phyloP scores from a whole-genome alignment of 768 basidiomycete species.

The Lactarius trivialis region DNA sequence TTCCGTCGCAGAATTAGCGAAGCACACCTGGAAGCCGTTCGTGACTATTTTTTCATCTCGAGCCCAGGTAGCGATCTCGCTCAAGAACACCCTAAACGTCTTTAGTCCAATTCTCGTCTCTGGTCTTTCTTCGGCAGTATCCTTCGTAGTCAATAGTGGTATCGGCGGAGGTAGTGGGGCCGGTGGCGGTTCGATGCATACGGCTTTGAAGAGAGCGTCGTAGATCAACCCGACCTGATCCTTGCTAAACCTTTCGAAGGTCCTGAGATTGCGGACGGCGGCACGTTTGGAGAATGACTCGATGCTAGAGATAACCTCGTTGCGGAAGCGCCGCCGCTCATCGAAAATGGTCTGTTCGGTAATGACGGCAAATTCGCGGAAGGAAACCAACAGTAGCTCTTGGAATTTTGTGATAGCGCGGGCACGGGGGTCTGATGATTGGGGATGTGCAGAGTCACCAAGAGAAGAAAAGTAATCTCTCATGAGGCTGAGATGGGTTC shows the following conservation, averaged over 20 bases:
- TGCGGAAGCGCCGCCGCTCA: slow-evolving; percentile 80
- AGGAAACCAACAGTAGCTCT: slow-evolving; percentile 91
- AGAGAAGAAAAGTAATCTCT: slow-evolving; percentile 91
- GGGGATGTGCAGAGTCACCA: slow-evolving; percentile 89
- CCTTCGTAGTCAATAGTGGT: slow-evolving; percentile 48
- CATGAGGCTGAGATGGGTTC: slow-evolving; percentile 59
- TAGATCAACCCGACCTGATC: slow-evolving; percentile 88
- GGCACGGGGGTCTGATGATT: slow-evolving; percentile 78
- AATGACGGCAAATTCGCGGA: slow-evolving; percentile 95
- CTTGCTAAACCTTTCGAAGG: slow-evolving; percentile 74
- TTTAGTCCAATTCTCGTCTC: slow-evolving; percentile 83
- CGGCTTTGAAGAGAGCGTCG: slow-evolving; percentile 81
- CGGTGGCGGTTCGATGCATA: slow-evolving; percentile 67
- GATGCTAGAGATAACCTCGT: slow-evolving; percentile 86
- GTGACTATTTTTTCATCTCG: slow-evolving; percentile 86
- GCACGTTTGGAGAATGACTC: slow-evolving; percentile 92
- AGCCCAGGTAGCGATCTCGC: slow-evolving; percentile 93
- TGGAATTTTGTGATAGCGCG: slow-evolving; percentile 97
- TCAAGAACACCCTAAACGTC: slow-evolving; percentile 86
- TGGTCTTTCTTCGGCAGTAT: slow-evolving; percentile 60
- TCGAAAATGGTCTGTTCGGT: slow-evolving; percentile 88
- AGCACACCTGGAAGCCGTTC: slow-evolving; percentile 79
- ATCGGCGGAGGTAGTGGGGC: slow-evolving; percentile 41
- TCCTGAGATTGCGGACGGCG: slow-evolving; percentile 79
- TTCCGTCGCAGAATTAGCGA: not conserved